A percentile compares a stretch with the other conserved stretches of the same genome.
Evolutionary conservation across 208 protist species (phyloP).

Genomic region (Wallacemonas sp.): DNA sequence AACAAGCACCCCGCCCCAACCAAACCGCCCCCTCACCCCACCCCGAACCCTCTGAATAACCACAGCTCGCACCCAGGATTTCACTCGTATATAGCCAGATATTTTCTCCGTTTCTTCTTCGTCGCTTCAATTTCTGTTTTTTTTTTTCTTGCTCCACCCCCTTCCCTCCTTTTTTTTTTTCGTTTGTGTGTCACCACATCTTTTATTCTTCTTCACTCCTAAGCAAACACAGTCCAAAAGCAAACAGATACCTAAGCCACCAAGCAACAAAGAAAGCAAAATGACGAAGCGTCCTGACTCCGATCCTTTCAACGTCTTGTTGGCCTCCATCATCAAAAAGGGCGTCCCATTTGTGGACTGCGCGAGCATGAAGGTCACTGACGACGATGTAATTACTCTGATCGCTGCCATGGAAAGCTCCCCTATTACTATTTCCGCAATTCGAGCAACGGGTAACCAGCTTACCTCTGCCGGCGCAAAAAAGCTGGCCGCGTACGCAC

Average conservation of each 20-base stretch:
- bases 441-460: conserved; percentile 61
- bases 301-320: conserved; percentile 38
- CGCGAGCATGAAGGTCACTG: conserved; percentile 30
- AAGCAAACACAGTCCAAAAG: conserved; percentile 5
- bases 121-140: conserved; percentile 16
- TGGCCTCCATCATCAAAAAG: conserved; percentile 38
- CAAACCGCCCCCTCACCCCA: background rate
- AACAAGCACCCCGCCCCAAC: background rate
- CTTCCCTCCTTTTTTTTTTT: conserved; percentile 14
- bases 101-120: conserved; percentile 11
- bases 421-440: conserved; percentile 28
- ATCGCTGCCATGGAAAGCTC: conserved; percentile 65
- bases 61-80: too few relatives aligned
- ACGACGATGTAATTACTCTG: conserved; percentile 55
- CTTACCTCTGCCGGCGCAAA: conserved; percentile 53
- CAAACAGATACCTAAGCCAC: too few relatives aligned
- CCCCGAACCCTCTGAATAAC: too few relatives aligned
- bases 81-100: too few relatives aligned
- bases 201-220: background rate
- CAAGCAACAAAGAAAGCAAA: too few relatives aligned
- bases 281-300: conserved; percentile 10
- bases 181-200: too few relatives aligned
- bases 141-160: conserved; percentile 4
- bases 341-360: conserved; percentile 52
- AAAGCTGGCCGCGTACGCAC: conserved; percentile 45